A percentile compares a stretch with the other conserved stretches of the same genome.
Conservation (phyloP, 306 rosid species). For the Acacia confusa region DNA sequence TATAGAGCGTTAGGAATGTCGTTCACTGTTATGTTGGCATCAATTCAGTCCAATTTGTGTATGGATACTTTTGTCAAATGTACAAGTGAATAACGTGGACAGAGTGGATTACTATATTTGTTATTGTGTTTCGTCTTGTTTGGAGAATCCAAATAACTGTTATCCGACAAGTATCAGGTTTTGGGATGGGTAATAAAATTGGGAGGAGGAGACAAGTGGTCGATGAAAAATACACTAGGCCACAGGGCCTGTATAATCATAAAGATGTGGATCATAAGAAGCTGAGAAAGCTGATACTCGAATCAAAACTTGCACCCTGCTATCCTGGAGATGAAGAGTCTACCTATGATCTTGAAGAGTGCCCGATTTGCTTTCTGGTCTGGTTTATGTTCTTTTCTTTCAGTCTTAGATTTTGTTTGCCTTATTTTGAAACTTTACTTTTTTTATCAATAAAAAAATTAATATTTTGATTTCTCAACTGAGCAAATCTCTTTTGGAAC, state of each 20-base stretch:
- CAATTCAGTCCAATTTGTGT: background rate
- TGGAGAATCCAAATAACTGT: slow-evolving; percentile 36
- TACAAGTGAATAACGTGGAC: slow-evolving; percentile 23
- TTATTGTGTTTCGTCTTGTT: slow-evolving; percentile 32
- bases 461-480: slow-evolving; percentile 18
- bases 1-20: slow-evolving; percentile 10
- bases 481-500: background rate
- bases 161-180: slow-evolving; percentile 26
- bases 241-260: slow-evolving; percentile 95
- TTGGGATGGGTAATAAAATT: slow-evolving; percentile 92
- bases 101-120: slow-evolving; percentile 31
- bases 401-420: background rate
- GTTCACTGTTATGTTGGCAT: slow-evolving; percentile 7
- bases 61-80: slow-evolving; percentile 6
- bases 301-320: slow-evolving; percentile 97
- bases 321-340: slow-evolving; percentile 90
- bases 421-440: background rate
- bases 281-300: slow-evolving; percentile 91
- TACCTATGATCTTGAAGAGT: slow-evolving; percentile 75
- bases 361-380: slow-evolving; percentile 99
- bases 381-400: slow-evolving; percentile 33
- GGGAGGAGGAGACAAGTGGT: slow-evolving; percentile 93
- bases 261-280: slow-evolving; percentile 99
- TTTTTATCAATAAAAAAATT: slow-evolving; percentile 15
- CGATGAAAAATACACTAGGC: slow-evolving; percentile 90